phyloP scores from a whole-genome alignment of 106 monocot genomes.

The Chionographis japonica region DNA sequence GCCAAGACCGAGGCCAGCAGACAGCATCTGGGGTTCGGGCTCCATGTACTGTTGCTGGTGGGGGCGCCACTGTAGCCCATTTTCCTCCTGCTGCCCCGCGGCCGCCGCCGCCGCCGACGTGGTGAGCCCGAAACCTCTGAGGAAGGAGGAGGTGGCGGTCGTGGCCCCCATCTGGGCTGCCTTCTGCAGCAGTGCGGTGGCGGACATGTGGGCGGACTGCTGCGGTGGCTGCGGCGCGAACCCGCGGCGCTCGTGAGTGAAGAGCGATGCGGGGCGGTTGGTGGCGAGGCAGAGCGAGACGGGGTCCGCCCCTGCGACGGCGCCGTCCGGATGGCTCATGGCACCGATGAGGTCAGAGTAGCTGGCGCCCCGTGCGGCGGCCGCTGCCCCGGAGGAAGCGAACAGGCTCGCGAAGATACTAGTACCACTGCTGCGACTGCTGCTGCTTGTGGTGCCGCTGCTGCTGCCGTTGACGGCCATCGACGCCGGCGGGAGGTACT shows the following conservation, averaged over 20 bases:
- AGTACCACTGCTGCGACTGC: slow-evolving; percentile 6
- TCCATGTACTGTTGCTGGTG: slow-evolving; percentile 13
- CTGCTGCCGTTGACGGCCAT: neutral
- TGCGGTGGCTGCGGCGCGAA: slow-evolving; percentile 16
- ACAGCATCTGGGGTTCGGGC: slow-evolving; percentile 19
- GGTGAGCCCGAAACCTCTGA: slow-evolving; percentile 40
- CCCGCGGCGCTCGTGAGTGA: slow-evolving; percentile 8
- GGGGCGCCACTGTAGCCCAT: slow-evolving; percentile 6
- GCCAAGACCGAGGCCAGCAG: slow-evolving; percentile 43
- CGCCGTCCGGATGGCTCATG: slow-evolving; percentile 11
- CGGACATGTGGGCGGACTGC: slow-evolving; percentile 53
- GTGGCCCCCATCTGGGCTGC: slow-evolving; percentile 64
- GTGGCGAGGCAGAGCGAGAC: slow-evolving; percentile 46
- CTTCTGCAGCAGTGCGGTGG: slow-evolving; percentile 71
- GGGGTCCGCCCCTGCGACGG: slow-evolving; percentile 21
- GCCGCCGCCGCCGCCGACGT: slow-evolving; percentile 9
- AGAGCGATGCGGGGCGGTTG: slow-evolving; percentile 6
- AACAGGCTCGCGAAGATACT: slow-evolving; percentile 40
- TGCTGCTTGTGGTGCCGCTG: slow-evolving; percentile 11
- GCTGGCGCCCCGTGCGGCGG: slow-evolving; percentile 4
- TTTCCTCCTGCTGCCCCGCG: slow-evolving; percentile 9
- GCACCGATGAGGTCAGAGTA: slow-evolving; percentile 31
- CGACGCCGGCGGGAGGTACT: slow-evolving; percentile 14
- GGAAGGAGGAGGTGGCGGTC: slow-evolving; percentile 29
- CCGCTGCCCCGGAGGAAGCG: slow-evolving; percentile 12